These are phyloP conservation scores for Colletotrichum incanum DNA, from an alignment of 2,329 filamentous ascomycete genomes.

Conservation along the genomic window DNA sequence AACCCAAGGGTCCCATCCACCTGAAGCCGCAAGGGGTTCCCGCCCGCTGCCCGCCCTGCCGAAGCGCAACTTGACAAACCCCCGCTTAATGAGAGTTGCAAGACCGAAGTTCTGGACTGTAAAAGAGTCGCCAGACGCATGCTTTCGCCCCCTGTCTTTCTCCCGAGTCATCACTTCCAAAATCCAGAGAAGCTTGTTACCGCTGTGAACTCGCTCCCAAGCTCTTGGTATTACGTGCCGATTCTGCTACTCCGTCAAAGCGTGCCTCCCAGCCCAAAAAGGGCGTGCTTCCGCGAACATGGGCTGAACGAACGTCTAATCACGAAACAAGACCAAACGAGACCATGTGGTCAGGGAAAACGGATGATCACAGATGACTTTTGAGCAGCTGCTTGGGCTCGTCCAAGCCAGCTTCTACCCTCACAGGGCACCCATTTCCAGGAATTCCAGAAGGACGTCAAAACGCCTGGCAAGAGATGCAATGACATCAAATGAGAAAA, in stretches of 20 bases:
- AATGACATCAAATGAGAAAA: slow-evolving; percentile 9
- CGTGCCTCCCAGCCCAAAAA: not conserved
- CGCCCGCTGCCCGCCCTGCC: not conserved
- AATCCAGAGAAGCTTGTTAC: not conserved
- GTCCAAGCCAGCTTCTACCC: slow-evolving; percentile 18
- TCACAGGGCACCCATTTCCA: not conserved
- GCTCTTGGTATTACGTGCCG: slow-evolving; percentile 29
- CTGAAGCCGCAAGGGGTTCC: slow-evolving; percentile 27
- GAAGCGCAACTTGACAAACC: not conserved
- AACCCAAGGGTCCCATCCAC: slow-evolving; percentile 19
- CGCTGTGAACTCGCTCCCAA: too few species aligned
- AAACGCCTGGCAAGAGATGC: slow-evolving; percentile 23
- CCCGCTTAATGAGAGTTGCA: slow-evolving; percentile 1
- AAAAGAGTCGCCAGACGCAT: slow-evolving; percentile 2
- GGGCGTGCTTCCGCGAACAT: slow-evolving; percentile 8
- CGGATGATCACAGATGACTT: slow-evolving; percentile 17
- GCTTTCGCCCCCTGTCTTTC: not conserved
- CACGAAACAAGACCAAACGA: slow-evolving; percentile 32
- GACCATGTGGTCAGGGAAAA: slow-evolving; percentile 16
- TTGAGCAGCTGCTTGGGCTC: not conserved
- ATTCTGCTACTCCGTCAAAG: slow-evolving; percentile 30
- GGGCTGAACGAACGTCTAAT: slow-evolving; percentile 25
- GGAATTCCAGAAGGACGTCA: slow-evolving; percentile 30
- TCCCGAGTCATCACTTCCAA: slow-evolving; percentile 18
- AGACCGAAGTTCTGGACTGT: slow-evolving; percentile 1